Base-by-base conservation (phyloP, 2,329 filamentous ascomycete species). In the Saccharata proteae region DNA sequence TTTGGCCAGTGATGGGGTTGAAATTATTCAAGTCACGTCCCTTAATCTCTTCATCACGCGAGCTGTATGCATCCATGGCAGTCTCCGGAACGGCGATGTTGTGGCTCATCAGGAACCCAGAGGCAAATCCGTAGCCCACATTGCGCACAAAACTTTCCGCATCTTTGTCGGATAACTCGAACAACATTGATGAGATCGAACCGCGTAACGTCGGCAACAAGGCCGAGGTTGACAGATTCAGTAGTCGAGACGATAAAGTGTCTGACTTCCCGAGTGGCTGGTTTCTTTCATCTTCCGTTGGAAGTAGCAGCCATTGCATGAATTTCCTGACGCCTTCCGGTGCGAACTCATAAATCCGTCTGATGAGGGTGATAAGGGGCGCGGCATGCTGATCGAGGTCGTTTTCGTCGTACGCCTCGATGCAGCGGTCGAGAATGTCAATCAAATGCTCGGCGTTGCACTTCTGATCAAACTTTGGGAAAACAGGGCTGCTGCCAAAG, bases 61-160 rank as follows among this genome's bases (percentile, higher is more conserved):
- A 53, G 20, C 61, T 64, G 45, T 61, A 66, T 5, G 67, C 64
- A 43, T 77, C 69, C 7, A 74, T 58, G 1, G 75, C 71, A 33
- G 67, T 75, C 36, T 75, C 66, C 0, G 85, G 83, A 14, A 93
- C 64, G 0, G 77, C 67, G 9, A 96, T 74, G 34, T 90, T 82
- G 39, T 88, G 80, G 40, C 80, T 78, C 59, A 86, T 78, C 11
- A 98, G 62, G 50, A 90, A 93, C 0, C 90, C 90, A 0, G 85
- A 82, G 1, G 90, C 90, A 48, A 82, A 93, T 0, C 90, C 90
- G 49, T 93, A 98, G 0, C 90, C 90, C 9, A 98, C 82, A 43
- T 94, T 94, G 30, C 81, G 69, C 1, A 96, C 80, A 47, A 94
- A 90, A 17, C 67, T 79, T 11, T 69, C 70, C 0, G 86, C 72